A percentile compares a stretch with the other conserved stretches of the same genome.
phyloP scores from a whole-genome alignment of 257 asterid species.

The Lantana camara region DNA sequence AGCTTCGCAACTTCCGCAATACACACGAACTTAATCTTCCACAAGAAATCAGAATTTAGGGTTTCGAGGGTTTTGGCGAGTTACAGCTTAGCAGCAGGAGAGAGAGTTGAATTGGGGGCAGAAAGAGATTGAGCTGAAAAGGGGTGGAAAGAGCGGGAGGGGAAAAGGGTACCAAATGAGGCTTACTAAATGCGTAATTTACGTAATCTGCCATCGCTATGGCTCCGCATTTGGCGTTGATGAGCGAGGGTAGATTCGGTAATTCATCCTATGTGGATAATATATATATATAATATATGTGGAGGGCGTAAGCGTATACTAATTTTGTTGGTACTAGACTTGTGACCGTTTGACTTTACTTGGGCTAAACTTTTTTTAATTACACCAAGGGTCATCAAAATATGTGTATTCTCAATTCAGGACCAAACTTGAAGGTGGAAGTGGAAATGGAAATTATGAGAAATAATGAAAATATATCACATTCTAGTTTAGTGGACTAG shows the following conservation, averaged over 20 bases:
- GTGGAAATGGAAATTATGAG: too few species aligned
- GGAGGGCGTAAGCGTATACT: conserved; percentile 38
- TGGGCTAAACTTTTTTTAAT: not conserved
- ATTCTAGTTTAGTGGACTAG: too few species aligned
- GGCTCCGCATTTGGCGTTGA: not conserved
- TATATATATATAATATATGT: not conserved
- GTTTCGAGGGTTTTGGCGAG: conserved; percentile 52
- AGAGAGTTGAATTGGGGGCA: conserved; percentile 21
- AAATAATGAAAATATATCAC: too few species aligned
- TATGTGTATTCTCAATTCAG: conserved; percentile 8
- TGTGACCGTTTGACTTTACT: conserved; percentile 26
- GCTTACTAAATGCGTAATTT: conserved; percentile 21
- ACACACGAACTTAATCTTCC: not conserved
- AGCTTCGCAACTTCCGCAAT: conserved; percentile 9
- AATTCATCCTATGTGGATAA: not conserved
- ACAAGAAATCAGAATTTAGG: not conserved
- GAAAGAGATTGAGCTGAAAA: conserved; percentile 25
- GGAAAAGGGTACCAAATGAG: conserved; percentile 20
- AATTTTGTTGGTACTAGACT: conserved; percentile 38
- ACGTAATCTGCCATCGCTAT: conserved; percentile 40
- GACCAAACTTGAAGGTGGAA: not conserved
- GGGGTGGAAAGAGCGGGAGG: conserved; percentile 54
- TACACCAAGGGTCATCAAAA: conserved; percentile 16
- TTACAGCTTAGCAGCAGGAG: not conserved
- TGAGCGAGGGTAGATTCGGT: conserved; percentile 29